Conservation (phyloP, 352 stramenopile genomes). For the Bremia lactucae region DNA sequence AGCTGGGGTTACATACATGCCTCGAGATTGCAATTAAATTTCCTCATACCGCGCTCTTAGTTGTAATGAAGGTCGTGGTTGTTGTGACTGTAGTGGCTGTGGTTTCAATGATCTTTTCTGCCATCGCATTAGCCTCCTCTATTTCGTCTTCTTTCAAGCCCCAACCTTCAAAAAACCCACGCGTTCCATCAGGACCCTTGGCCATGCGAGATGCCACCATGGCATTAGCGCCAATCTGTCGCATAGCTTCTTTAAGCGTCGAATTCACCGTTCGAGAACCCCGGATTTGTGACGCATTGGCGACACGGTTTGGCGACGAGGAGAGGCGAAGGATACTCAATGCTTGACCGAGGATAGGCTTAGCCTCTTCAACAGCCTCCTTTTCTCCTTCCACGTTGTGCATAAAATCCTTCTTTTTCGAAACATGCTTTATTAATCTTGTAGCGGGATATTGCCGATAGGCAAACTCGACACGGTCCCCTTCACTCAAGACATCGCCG, state of each 20-base stretch:
- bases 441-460: slow-evolving; percentile 16
- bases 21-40: slow-evolving; percentile 16
- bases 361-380: slow-evolving; percentile 1
- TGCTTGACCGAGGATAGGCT: slow-evolving; percentile 23
- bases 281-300: slow-evolving; percentile 18
- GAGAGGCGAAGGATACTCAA: slow-evolving; percentile 44
- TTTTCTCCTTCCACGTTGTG: slow-evolving; percentile 13
- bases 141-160: slow-evolving; percentile 10
- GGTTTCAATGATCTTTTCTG: neutral
- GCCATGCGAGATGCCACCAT: slow-evolving; percentile 57
- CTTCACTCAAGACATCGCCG: slow-evolving; percentile 43
- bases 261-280: slow-evolving; percentile 52
- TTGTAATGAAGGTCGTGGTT: slow-evolving; percentile 3
- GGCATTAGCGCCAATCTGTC: slow-evolving; percentile 44
- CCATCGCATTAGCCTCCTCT: neutral
- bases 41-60: neutral
- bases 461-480: slow-evolving; percentile 70
- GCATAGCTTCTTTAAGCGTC: slow-evolving; percentile 54
- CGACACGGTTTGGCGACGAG: slow-evolving; percentile 8
- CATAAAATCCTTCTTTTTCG: too few species aligned
- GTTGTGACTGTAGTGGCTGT: slow-evolving; percentile 6
- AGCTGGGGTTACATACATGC: slow-evolving; percentile 14
- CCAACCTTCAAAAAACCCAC: slow-evolving; percentile 56
- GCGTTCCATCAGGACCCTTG: slow-evolving; percentile 60
- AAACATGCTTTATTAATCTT: slow-evolving; percentile 27